A percentile compares a stretch with the other conserved stretches of the same genome.
Conservation (phyloP, 2,329 filamentous ascomycete species). For the Nigrospora sphaerica region DNA sequence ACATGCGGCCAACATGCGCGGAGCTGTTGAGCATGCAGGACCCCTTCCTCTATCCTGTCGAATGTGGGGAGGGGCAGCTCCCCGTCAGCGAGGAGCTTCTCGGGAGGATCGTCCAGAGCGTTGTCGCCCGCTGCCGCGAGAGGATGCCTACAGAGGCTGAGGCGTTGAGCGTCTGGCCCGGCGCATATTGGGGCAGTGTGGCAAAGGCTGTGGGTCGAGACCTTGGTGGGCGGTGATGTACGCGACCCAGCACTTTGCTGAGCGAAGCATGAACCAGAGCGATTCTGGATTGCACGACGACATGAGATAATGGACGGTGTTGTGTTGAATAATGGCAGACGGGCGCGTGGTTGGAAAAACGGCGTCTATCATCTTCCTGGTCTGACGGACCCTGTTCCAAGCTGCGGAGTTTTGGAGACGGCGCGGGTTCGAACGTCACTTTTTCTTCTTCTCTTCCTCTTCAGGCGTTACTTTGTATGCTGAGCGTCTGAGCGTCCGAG, state of each 20-base stretch:
- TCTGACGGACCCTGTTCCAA: too few relatives aligned
- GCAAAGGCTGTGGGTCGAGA: constrained; percentile 33
- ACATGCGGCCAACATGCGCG: constrained; percentile 55
- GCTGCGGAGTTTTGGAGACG: too few relatives aligned
- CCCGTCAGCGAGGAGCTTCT: constrained; percentile 58
- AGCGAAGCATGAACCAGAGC: too few relatives aligned
- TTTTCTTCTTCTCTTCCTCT: too few relatives aligned
- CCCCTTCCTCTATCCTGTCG: constrained; percentile 57
- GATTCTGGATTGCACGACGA: too few relatives aligned
- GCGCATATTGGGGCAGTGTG: constrained; percentile 55
- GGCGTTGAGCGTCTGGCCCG: constrained; percentile 47
- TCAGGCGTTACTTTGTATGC: too few relatives aligned
- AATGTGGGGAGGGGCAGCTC: constrained; percentile 45
- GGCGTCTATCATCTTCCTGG: too few relatives aligned
- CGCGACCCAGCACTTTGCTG: too few relatives aligned
- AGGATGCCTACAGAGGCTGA: constrained; percentile 53
- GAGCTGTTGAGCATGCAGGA: constrained; percentile 54
- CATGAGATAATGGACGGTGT: background rate
- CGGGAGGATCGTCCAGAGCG: constrained; percentile 54
- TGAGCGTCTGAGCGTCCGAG: too few relatives aligned
- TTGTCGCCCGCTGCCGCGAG: constrained; percentile 51
- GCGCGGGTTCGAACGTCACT: too few relatives aligned
- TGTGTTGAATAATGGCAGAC: background rate
- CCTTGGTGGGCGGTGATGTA: constrained; percentile 1
- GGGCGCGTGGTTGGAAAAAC: too few relatives aligned